Evolutionary conservation across 345 rosid genomes (phyloP), one percentile per base, ranked within the genome.

Genomic region (Stellera chamaejasme): DNA sequence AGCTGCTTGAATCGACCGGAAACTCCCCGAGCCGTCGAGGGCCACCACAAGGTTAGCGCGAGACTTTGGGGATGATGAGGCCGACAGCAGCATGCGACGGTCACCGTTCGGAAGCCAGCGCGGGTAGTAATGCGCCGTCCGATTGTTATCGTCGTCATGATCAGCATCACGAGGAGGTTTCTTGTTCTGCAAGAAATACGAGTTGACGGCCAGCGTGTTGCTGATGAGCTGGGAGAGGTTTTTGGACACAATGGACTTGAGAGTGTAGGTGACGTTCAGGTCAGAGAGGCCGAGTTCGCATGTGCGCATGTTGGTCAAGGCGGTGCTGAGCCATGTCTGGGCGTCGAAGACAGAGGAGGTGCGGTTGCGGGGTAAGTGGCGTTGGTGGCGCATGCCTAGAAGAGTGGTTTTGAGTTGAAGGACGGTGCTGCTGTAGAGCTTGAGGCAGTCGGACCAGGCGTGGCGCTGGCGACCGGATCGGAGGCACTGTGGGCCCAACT

Each of bases 301-400:
- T 2, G 98, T 88, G 48, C 69, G 79, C 16, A 73, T 77, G 69
- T 92, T 92, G 50, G 97, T 92, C 25, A 92, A 64, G 13, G 94
- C 85, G 0, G 93, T 77, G 77, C 96, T 92, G 4, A 92, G 81
- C 96, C 97, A 92, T 0, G 98, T 92, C 11, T 88, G 96, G 10
- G 80, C 81, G 56, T 92, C 97, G 13, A 82, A 77, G 61, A 77
- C 71, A 2, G 82, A 60, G 67, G 82, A 82, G 12, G 58, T 53
- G 27, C 48, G 8, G 39, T 32, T 32, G 39, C 7, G 39, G 39
- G 39, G 39, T 19, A 19, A 19, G 23, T 19, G 23, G 11, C 13
- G 19, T 27, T 14, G 11, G 19, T 12, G 39, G 23, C 8, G 44
- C 1, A 82, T 49, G 45, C 93, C 85, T 4, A 59, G 63, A 0